A percentile compares a stretch with the other conserved stretches of the same genome.
phyloP scores from a whole-genome alignment of 306 rosid genomes.

The Argentina anserina region DNA sequence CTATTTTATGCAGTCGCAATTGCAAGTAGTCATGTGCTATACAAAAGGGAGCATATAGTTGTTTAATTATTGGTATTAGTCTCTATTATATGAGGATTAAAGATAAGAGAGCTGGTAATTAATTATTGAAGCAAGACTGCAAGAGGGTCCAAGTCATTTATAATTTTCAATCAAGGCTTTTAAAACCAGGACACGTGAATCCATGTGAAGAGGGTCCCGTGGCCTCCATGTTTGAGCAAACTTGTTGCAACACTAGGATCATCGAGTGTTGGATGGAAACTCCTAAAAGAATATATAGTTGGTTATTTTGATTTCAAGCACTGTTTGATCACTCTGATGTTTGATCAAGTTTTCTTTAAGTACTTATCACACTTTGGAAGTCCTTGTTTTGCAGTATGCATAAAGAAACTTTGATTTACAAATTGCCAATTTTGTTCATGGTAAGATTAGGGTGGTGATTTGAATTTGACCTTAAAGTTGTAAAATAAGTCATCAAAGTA shows the following conservation, averaged over 20 bases:
- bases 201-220: slow-evolving; percentile 71
- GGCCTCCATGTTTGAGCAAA: not conserved
- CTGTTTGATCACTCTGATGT: slow-evolving; percentile 21
- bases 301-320: slow-evolving; percentile 16
- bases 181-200: slow-evolving; percentile 54
- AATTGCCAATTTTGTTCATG: slow-evolving; percentile 14
- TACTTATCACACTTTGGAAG: slow-evolving; percentile 2
- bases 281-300: slow-evolving; percentile 18
- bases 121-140: not conserved
- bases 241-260: slow-evolving; percentile 28
- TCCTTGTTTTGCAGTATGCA: slow-evolving; percentile 10
- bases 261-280: slow-evolving; percentile 24
- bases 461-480: no score
- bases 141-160: slow-evolving; percentile 34
- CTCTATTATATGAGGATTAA: slow-evolving; percentile 13
- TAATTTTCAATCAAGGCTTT: slow-evolving; percentile 31
- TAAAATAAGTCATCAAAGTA: no score
- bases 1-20: slow-evolving; percentile 1
- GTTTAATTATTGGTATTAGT: slow-evolving; percentile 13
- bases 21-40: slow-evolving; percentile 22
- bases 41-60: slow-evolving; percentile 16
- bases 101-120: slow-evolving; percentile 15
- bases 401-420: slow-evolving; percentile 13
- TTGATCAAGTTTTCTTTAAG: not conserved
- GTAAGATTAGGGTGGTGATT: no score